Evolutionary conservation across 2,329 filamentous ascomycete species (phyloP), one percentile per base, ranked within the genome.

Genomic region (Cordyceps cicadae): DNA sequence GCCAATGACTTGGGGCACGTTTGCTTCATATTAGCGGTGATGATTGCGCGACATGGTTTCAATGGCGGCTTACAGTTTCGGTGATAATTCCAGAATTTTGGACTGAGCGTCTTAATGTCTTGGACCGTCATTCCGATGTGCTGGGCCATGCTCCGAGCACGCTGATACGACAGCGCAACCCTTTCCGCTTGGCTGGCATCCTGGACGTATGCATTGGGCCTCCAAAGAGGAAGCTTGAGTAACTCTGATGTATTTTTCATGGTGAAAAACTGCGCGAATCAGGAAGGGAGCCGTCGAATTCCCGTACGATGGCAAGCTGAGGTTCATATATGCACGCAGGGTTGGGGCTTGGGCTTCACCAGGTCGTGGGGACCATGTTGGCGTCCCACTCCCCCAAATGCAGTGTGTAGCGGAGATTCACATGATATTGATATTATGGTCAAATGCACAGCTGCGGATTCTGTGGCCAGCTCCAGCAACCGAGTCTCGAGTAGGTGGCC

Each of bases 81-180:
- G 54, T 68, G 65, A 19, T 67, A 65, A 3, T 65, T 62, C 66
- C 67, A 70, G 54, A 70, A 71, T 11, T 64, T 67, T 21, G 65
- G 64, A 4, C 39, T 63, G 8, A 70, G 60, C 14, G 62, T 49
- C 3, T 61, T 49, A 9, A 70, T 65, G 54, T 70, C 67, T 5
- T 67, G 59, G 0, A 65, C 48, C 1, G 62, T 66, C 46, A 51
- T 39, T 21, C 32, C 34, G 14, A 49, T 29, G 6, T 49, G 46
- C 24, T 49, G 11, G 7, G 24, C 46, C 21, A 17, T 4, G 21
- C 21, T 49, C 17, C 46, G 11, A 7, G 46, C 46, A 14, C 46
- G 46, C 46, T 49, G 11, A 49, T 49, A 49, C 6, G 46, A 49
- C 9, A 49, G 21, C 11, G 46, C 46, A 29, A 49, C 29, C 17